These are phyloP conservation scores for Cucurbita pepo DNA, from an alignment of 306 rosid genomes.

Conservation along the genomic window DNA sequence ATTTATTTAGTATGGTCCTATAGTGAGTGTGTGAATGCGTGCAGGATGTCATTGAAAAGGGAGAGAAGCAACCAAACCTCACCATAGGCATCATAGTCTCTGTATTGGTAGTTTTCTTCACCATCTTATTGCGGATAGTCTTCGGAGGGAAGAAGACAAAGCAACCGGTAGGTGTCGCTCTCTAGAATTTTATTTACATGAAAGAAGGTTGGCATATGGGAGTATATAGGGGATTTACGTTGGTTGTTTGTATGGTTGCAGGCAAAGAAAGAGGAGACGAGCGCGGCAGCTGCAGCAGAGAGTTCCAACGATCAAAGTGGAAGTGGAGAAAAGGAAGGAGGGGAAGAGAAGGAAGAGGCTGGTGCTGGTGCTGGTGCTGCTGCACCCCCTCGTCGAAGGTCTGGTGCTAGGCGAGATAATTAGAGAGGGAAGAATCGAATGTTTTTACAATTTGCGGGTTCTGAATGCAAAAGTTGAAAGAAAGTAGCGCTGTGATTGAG, in stretches of 20 bases:
- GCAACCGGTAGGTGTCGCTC: constrained; percentile 11
- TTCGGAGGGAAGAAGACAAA: constrained; percentile 64
- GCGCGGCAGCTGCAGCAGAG: constrained; percentile 23
- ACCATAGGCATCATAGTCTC: constrained; percentile 58
- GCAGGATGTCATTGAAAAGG: constrained; percentile 77
- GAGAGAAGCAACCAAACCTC: constrained; percentile 64
- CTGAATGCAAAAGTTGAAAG: neutral
- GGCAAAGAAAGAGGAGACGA: constrained; percentile 25
- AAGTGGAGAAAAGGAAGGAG: constrained; percentile 26
- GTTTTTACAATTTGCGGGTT: neutral
- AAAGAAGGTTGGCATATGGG: neutral
- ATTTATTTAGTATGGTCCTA: neutral
- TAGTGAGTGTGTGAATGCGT: neutral
- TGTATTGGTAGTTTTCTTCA: constrained; percentile 33
- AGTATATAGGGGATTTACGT: neutral
- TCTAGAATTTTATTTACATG: too few relatives aligned
- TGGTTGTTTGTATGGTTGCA: constrained; percentile 6
- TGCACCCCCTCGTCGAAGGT: constrained; percentile 49
- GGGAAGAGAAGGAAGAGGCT: constrained; percentile 34
- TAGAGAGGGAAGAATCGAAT: constrained; percentile 13
- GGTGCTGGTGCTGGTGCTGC: constrained; percentile 20
- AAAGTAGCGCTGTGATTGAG: neutral
- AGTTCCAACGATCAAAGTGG: constrained; percentile 21
- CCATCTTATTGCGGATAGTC: constrained; percentile 37
- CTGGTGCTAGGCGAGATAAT: constrained; percentile 37